Evolutionary conservation across 2,329 filamentous ascomycete species (phyloP).

Genomic region (Diaporthe sp.): DNA sequence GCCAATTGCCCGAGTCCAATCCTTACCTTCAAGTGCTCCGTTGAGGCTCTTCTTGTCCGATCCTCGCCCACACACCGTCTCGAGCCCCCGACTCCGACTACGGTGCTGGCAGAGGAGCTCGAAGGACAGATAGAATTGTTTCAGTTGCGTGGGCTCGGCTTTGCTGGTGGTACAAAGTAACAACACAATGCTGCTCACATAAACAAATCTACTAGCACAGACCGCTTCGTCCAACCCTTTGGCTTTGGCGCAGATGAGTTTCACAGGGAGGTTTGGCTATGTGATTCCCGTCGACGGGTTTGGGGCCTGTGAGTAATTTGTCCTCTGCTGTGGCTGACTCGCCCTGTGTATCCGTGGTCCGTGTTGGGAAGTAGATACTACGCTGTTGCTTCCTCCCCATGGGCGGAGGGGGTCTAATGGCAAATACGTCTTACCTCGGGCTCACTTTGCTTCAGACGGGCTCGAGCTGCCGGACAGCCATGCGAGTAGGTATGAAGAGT

Average conservation of each 20-base stretch:
- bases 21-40: background rate
- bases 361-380: slow-evolving; percentile 19
- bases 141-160: too few species aligned
- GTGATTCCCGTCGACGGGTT: background rate
- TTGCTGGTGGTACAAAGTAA: too few species aligned
- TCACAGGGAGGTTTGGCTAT: background rate
- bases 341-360: background rate
- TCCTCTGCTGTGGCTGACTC: background rate
- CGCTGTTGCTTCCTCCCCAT: slow-evolving; percentile 12
- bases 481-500: slow-evolving; percentile 5
- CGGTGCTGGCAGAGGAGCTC: too few species aligned
- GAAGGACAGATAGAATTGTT: too few species aligned
- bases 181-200: background rate
- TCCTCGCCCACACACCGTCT: background rate
- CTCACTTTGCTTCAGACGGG: background rate
- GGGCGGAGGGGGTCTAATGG: background rate
- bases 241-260: background rate
- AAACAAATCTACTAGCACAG: background rate
- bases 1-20: background rate
- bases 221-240: background rate
- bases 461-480: background rate
- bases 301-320: too few species aligned
- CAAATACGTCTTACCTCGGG: background rate
- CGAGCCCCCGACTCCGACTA: too few species aligned
- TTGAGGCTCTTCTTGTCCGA: background rate